These are phyloP conservation scores for Kodamaea derodonti DNA, from an alignment of 1,139 yeast species.

Conservation along the genomic window DNA sequence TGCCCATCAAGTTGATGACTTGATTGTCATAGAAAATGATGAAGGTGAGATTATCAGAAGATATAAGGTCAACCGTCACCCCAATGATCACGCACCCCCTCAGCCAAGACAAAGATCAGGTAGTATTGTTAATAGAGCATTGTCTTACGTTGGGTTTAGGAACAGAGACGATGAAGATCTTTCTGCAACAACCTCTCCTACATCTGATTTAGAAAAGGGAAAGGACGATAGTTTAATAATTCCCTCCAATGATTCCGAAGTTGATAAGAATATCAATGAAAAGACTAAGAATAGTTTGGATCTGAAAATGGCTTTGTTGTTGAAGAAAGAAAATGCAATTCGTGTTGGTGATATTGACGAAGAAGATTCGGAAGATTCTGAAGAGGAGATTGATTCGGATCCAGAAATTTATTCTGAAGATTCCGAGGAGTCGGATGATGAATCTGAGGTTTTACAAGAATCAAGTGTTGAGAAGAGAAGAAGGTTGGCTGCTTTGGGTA, in stretches of 20 bases:
- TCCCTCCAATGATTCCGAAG: conserved; percentile 18
- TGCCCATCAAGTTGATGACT: conserved; percentile 57
- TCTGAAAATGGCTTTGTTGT: conserved; percentile 19
- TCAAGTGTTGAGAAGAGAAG: conserved; percentile 71
- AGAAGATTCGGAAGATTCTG: conserved; percentile 11
- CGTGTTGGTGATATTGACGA: conserved; percentile 8
- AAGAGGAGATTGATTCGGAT: conserved; percentile 10
- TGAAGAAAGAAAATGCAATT: neutral
- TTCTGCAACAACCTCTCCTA: neutral
- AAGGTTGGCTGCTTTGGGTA: conserved; percentile 79
- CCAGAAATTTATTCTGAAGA: conserved; percentile 15
- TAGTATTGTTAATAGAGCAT: conserved; percentile 41
- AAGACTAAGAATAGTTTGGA: conserved; percentile 24
- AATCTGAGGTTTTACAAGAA: conserved; percentile 39
- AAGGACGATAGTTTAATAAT: conserved; percentile 9
- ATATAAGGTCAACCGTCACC: conserved; percentile 65
- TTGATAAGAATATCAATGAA: conserved; percentile 17
- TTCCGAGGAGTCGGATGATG: conserved; percentile 19
- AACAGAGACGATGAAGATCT: conserved; percentile 11
- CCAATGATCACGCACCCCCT: conserved; percentile 5
- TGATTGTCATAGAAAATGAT: conserved; percentile 79
- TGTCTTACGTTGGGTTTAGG: conserved; percentile 50
- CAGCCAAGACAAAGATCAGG: conserved; percentile 25
- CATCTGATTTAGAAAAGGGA: conserved; percentile 8
- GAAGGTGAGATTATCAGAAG: conserved; percentile 90